Percentiles rank a stretch among this genome's conserved stretches.
Evolutionary conservation across 345 rosid genomes (phyloP).

Genomic region (Schrenkiella parvula): DNA sequence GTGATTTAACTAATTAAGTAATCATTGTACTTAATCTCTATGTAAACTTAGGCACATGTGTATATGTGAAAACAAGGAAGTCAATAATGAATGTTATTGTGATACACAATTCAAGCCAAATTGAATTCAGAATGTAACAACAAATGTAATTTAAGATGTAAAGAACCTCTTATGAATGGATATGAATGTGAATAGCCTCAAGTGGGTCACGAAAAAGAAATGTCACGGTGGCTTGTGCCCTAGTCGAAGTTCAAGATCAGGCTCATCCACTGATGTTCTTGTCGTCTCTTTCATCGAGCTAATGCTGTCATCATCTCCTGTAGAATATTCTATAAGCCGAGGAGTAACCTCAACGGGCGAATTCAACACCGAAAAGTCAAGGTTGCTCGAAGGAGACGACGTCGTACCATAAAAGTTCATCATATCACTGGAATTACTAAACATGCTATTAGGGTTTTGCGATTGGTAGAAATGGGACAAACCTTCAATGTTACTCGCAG

Average conservation of each 20-base stretch:
- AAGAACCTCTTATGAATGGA: conserved; percentile 25
- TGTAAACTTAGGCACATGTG: not conserved
- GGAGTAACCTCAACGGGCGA: conserved; percentile 29
- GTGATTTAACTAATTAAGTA: not conserved
- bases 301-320: conserved; percentile 25
- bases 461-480: conserved; percentile 65
- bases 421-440: conserved; percentile 31
- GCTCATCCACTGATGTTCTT: conserved; percentile 49
- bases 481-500: conserved; percentile 34
- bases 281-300: conserved; percentile 25
- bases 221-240: conserved; percentile 46
- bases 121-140: conserved; percentile 10
- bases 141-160: conserved; percentile 4
- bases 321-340: conserved; percentile 12
- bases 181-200: not conserved
- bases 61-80: conserved; percentile 9
- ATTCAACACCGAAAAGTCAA: conserved; percentile 26
- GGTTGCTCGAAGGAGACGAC: conserved; percentile 41
- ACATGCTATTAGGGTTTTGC: conserved; percentile 47
- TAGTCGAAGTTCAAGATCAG: conserved; percentile 90
- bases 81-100: conserved; percentile 15
- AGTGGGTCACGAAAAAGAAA: conserved; percentile 22
- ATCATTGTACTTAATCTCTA: not conserved
- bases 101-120: conserved; percentile 20
- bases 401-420: conserved; percentile 31